Evolutionary conservation across 352 stramenopile species (phyloP).

Genomic region (Globisporangium carolinianum): DNA sequence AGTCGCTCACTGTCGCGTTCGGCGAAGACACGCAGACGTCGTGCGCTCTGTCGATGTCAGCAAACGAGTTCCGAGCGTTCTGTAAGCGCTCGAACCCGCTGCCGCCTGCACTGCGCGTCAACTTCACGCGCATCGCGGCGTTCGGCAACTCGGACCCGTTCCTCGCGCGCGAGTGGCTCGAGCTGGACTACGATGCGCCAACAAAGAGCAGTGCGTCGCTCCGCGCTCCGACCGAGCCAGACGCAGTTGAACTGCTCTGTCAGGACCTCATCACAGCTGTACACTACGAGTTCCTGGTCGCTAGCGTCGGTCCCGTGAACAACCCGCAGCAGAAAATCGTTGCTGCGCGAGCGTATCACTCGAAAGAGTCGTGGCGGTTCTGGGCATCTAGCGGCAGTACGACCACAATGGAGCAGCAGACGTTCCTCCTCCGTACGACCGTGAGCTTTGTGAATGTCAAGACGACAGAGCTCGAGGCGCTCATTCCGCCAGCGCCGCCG

Average conservation of each 20-base stretch:
- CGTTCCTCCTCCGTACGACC: slow-evolving; percentile 23
- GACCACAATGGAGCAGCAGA: slow-evolving; percentile 14
- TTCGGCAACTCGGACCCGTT: slow-evolving; percentile 41
- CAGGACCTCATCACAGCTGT: slow-evolving; percentile 19
- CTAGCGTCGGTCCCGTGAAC: slow-evolving; percentile 16
- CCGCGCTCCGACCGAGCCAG: not conserved
- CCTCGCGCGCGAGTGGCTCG: slow-evolving; percentile 27
- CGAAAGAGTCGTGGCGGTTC: slow-evolving; percentile 28
- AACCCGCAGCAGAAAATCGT: slow-evolving; percentile 40
- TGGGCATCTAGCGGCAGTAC: slow-evolving; percentile 12
- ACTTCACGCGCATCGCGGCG: slow-evolving; percentile 29
- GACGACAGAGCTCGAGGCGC: slow-evolving; percentile 16
- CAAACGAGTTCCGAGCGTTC: slow-evolving; percentile 19
- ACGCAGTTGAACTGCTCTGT: slow-evolving; percentile 18
- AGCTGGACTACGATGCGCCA: slow-evolving; percentile 29
- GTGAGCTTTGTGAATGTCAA: slow-evolving; percentile 26
- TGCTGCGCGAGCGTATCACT: slow-evolving; percentile 25
- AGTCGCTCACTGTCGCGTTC: slow-evolving; percentile 17
- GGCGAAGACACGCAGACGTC: slow-evolving; percentile 28
- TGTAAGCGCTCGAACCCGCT: slow-evolving; percentile 17
- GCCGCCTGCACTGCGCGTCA: slow-evolving; percentile 18
- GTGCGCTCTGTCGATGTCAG: slow-evolving; percentile 25
- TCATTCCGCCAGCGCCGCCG: slow-evolving; percentile 27
- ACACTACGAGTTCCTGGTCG: slow-evolving; percentile 39
- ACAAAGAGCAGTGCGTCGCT: slow-evolving; percentile 5